Evolutionary conservation across 2,329 filamentous ascomycete genomes (phyloP), one percentile per base, ranked within the genome.

Genomic region (Emydomyces testavorans): DNA sequence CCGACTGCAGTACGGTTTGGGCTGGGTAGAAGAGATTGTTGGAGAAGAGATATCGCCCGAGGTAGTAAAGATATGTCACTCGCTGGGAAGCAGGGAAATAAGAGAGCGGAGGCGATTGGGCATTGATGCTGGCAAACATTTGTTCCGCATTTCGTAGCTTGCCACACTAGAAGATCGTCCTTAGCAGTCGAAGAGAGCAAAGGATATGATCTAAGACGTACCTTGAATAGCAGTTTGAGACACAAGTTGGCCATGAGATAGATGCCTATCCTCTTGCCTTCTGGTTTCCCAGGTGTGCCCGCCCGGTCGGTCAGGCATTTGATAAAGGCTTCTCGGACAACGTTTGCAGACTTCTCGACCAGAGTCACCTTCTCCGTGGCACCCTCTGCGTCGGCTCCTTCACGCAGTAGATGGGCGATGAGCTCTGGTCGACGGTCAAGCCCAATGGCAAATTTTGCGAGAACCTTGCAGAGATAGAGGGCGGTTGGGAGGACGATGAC

Each of bases 201-300:
- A 10, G 24, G 8, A 20, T 21, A 15, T 8, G 31, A 18, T 8
- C 35, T 15, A 24, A n/a, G 4, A 61, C 72, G 38, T 70, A 83
- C 82, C 56, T 87, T 84, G 60, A 94, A 93, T 6, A 95, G 74
- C 2, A 95, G 77, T 64, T 89, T 90, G 41, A 95, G 70, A 31
- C 88, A 92, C 20, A 94, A 76, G 60, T 95, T 95, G 51, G 88
- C 89, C 66, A 94, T 88, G 50, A 85, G 80, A 67, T 95, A 95
- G 53, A 95, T 88, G 36, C 86, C 89, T 8, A 83, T 70, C 60
- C 90, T 87, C 62, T 89, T 93, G 47, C 88, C 87, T 57, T 89
- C 83, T 0, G 87, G 86, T 51, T 73, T 77, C 16, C 71, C 70
- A 10, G 78, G 72, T 21, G 76, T 79, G 15, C 80, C 80, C 1